Evolutionary conservation across 352 stramenopile genomes (phyloP).

Genomic region (Phytophthora pseudosyringae): DNA sequence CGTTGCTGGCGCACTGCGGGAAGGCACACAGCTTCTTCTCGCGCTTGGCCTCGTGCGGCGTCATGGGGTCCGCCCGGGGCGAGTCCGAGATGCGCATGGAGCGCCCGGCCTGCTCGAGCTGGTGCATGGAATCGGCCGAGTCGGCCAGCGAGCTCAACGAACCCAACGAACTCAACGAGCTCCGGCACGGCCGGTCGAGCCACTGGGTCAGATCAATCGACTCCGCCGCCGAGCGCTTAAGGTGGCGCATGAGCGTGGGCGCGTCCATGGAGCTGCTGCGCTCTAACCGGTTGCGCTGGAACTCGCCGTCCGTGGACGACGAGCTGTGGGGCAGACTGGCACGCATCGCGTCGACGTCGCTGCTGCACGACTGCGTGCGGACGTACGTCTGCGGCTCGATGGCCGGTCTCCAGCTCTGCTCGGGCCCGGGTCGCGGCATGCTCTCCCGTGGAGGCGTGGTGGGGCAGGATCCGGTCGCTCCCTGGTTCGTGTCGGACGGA

Average conservation of each 20-base stretch:
- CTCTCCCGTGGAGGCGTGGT: slow-evolving; percentile 4
- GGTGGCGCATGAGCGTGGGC: slow-evolving; percentile 34
- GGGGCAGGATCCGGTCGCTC: slow-evolving; percentile 1
- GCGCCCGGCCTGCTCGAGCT: slow-evolving; percentile 48
- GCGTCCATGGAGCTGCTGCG: slow-evolving; percentile 74
- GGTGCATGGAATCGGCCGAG: slow-evolving; percentile 61
- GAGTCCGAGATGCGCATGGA: slow-evolving; percentile 46
- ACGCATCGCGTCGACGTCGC: slow-evolving; percentile 25
- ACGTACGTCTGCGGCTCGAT: slow-evolving; percentile 31
- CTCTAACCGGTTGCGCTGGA: slow-evolving; percentile 47
- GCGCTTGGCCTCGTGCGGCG: slow-evolving; percentile 40
- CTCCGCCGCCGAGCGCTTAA: slow-evolving; percentile 34
- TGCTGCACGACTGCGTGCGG: slow-evolving; percentile 35
- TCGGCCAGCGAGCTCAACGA: slow-evolving; percentile 58
- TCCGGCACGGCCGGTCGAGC: slow-evolving; percentile 36
- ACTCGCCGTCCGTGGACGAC: slow-evolving; percentile 16
- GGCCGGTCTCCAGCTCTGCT: slow-evolving; percentile 29
- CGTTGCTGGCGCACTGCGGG: slow-evolving; percentile 74
- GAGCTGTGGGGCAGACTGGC: slow-evolving; percentile 8
- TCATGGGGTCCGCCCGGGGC: slow-evolving; percentile 15
- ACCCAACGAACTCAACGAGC: slow-evolving; percentile 37
- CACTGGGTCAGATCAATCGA: slow-evolving; percentile 52
- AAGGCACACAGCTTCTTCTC: slow-evolving; percentile 86
- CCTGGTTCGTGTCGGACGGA: slow-evolving; percentile 69
- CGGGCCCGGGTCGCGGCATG: not conserved